Conservation (phyloP, 2,329 filamentous ascomycete species). For the Colletotrichum australisinense region DNA sequence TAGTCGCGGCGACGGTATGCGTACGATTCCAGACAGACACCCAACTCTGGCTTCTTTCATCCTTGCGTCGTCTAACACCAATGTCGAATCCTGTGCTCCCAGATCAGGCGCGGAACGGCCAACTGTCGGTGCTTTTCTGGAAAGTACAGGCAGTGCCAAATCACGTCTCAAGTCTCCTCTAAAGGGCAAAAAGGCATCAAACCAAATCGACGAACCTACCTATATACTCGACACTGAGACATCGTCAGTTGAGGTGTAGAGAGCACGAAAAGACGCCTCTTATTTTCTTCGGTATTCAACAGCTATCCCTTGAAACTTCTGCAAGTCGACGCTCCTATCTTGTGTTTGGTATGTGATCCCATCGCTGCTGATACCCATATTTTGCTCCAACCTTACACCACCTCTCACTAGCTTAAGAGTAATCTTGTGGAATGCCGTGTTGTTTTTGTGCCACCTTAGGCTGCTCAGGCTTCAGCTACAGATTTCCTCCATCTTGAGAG, state of each 20-base stretch:
- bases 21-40: not conserved
- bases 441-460: not conserved
- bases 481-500: not conserved
- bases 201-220: not conserved
- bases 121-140: not conserved
- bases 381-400: constrained; percentile 8
- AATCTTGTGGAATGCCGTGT: constrained; percentile 9
- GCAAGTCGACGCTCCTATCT: not conserved
- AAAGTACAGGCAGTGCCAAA: not conserved
- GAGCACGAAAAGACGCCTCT: not conserved
- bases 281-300: not conserved
- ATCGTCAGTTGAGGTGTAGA: not conserved
- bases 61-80: not conserved
- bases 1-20: not conserved
- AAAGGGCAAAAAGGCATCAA: not conserved
- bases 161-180: not conserved
- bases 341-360: not conserved
- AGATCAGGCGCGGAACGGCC: not conserved
- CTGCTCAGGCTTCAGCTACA: not conserved
- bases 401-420: constrained; percentile 1
- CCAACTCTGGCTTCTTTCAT: not conserved
- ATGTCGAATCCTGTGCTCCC: not conserved
- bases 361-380: not conserved
- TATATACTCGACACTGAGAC: not conserved
- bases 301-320: not conserved